A percentile compares a stretch with the other conserved stretches of the same genome.
These are phyloP conservation scores for Stagonosporopsis chrysanthemi DNA, from an alignment of 2,329 filamentous ascomycete genomes.

Conservation along the genomic window DNA sequence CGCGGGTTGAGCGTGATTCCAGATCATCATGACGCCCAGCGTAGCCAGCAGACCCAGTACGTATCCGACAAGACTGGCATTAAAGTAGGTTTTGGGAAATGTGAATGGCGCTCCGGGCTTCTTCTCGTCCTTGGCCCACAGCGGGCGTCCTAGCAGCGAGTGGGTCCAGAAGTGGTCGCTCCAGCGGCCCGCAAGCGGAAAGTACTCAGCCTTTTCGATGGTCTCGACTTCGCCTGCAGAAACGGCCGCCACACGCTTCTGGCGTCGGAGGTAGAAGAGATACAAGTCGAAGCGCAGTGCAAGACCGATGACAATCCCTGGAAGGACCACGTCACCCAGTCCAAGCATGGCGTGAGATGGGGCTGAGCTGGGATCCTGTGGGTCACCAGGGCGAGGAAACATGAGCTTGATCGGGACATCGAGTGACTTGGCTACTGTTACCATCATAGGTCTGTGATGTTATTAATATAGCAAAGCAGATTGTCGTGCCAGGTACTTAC, in stretches of 20 bases:
- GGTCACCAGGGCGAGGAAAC: slow-evolving; percentile 70
- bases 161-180: slow-evolving; percentile 82
- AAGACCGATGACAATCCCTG: slow-evolving; percentile 87
- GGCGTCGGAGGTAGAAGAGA: slow-evolving; percentile 76
- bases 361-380: slow-evolving; percentile 53
- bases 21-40: slow-evolving; percentile 77
- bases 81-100: slow-evolving; percentile 89
- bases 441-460: slow-evolving; percentile 72
- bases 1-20: slow-evolving; percentile 84
- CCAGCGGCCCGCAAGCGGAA: slow-evolving; percentile 72
- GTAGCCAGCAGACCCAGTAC: slow-evolving; percentile 78
- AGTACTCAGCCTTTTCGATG: slow-evolving; percentile 52
- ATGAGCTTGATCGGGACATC: slow-evolving; percentile 94
- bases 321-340: slow-evolving; percentile 91
- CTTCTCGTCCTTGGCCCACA: slow-evolving; percentile 26
- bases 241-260: slow-evolving; percentile 47
- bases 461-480: background rate
- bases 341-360: slow-evolving; percentile 76
- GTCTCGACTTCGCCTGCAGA: slow-evolving; percentile 21
- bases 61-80: slow-evolving; percentile 79
- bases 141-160: slow-evolving; percentile 40
- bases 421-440: slow-evolving; percentile 84
- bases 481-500: slow-evolving; percentile 52
- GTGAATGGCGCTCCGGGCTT: slow-evolving; percentile 43
- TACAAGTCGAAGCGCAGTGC: slow-evolving; percentile 92